Evolutionary conservation across 768 basidiomycete genomes (phyloP), one percentile per base, ranked within the genome.

Genomic region (Chalciporus sphaerocephalus): DNA sequence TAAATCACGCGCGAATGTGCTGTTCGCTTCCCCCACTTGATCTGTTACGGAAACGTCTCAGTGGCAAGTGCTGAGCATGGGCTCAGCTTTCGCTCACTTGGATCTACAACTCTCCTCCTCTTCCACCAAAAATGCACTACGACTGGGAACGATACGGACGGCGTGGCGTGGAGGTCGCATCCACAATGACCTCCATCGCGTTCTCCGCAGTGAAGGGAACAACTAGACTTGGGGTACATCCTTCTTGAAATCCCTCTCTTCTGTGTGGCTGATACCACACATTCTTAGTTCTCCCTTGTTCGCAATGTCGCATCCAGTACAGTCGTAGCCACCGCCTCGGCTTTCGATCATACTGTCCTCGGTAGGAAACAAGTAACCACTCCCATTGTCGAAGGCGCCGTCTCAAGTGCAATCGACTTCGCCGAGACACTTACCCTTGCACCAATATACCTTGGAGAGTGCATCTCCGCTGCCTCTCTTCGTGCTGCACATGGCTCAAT

Each of bases 401-500:
- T 88, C 24, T 71, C 79, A 12, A 74, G 75, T 16, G 81, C 74
- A 22, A 67, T 91, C 42, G 76, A 79, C 33, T 69, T 86, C 22
- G 79, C 81, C 2, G 89, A 91, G 62, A 76, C 80, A 40, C 67
- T 88, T 42, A 81, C 83, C 3, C 79, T 92, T 35, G 80, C 82
- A 1, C 88, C 89, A 11, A 79, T 92, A 50, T 74, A 81, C 51
- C 68, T 90, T 15, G 79, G 82, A 24, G 87, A 91, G 68, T 82
- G 85, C 52, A 73, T 91, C 40, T 84, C 88, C 12, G 79, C 83
- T 3, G 84, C 86, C 5, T 85, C 85, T 5, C 70, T 92, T 30
- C 68, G 80, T 16, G 86, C 86, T 2, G 89, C 85, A 0, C 79
- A 87, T 47, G 78, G 80, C 51, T 87, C 87, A 20, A 79, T 90